Conservation (phyloP, 2,329 filamentous ascomycete genomes). For the Zopfia rhizophila region DNA sequence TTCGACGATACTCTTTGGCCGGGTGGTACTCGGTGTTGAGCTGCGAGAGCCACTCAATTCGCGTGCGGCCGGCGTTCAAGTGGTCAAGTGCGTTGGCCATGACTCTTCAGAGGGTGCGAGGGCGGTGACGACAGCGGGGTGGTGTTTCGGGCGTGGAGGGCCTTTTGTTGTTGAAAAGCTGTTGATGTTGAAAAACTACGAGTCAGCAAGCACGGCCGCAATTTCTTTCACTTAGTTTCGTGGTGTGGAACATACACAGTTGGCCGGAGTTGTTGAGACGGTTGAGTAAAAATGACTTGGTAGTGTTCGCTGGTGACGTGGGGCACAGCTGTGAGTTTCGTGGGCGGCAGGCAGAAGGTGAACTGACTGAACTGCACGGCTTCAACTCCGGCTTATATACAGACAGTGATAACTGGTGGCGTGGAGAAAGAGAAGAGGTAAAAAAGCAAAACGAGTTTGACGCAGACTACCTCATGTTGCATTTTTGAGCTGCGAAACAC, state of each 20-base stretch:
- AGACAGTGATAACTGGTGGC: slow-evolving; percentile 4
- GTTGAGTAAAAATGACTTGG: too few relatives aligned
- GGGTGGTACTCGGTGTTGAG: slow-evolving; percentile 92
- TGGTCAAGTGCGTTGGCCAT: slow-evolving; percentile 85
- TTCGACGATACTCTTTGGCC: slow-evolving; percentile 90
- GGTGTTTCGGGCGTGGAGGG: slow-evolving; percentile 17
- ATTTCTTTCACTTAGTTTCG: slow-evolving; percentile 11
- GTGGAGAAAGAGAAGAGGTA: background rate
- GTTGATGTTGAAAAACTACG: slow-evolving; percentile 3
- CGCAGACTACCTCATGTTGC: slow-evolving; percentile 8
- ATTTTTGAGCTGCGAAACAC: slow-evolving; percentile 26
- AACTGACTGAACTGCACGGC: too few relatives aligned
- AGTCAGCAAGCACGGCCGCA: slow-evolving; percentile 10
- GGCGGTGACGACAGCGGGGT: slow-evolving; percentile 14
- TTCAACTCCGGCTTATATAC: too few relatives aligned
- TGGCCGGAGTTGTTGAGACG: too few relatives aligned
- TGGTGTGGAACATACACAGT: too few relatives aligned
- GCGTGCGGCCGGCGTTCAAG: slow-evolving; percentile 76
- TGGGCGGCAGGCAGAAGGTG: too few relatives aligned
- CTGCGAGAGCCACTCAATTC: slow-evolving; percentile 75
- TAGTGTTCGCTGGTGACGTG: too few relatives aligned
- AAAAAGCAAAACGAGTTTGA: too few relatives aligned
- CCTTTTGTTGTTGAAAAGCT: slow-evolving; percentile 3
- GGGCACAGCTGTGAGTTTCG: too few relatives aligned
- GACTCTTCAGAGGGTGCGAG: slow-evolving; percentile 33